These are phyloP conservation scores for Syzygium jambos DNA, from an alignment of 345 rosid species.

Conservation along the genomic window DNA sequence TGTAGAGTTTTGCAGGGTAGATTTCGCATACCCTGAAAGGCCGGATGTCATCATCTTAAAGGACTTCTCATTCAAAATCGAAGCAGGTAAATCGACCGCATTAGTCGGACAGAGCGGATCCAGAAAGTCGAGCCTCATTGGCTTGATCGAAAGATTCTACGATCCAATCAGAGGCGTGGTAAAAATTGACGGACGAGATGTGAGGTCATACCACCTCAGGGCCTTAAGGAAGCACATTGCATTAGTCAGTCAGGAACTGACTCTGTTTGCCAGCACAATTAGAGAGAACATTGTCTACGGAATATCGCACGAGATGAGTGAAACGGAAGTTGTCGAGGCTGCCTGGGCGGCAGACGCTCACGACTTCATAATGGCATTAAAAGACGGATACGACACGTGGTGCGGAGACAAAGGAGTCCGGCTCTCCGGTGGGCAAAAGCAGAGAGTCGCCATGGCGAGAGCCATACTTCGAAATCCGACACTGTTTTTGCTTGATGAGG, in stretches of 20 bases:
- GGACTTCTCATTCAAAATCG: constrained; percentile 38
- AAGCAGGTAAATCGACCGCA: constrained; percentile 60
- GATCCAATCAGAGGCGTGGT: constrained; percentile 45
- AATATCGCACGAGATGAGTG: constrained; percentile 9
- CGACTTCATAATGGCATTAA: constrained; percentile 42
- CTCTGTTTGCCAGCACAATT: constrained; percentile 50
- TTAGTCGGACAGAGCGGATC: constrained; percentile 74
- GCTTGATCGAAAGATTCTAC: constrained; percentile 51
- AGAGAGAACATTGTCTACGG: constrained; percentile 56
- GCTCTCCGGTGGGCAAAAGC: constrained; percentile 69
- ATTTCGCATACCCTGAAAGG: constrained; percentile 58
- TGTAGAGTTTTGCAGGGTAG: constrained; percentile 33
- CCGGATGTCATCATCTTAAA: constrained; percentile 34
- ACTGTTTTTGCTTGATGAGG: constrained; percentile 49
- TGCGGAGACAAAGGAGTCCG: constrained; percentile 63
- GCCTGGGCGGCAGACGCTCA: constrained; percentile 55
- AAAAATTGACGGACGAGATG: constrained; percentile 41
- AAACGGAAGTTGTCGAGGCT: constrained; percentile 42
- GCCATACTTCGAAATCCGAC: constrained; percentile 49
- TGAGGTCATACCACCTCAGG: constrained; percentile 35
- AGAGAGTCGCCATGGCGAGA: constrained; percentile 56
- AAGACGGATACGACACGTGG: constrained; percentile 43
- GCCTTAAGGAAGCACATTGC: constrained; percentile 51
- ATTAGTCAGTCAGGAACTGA: constrained; percentile 68
- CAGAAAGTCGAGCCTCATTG: constrained; percentile 65